These are phyloP conservation scores for Neurospora sp. DNA, from an alignment of 495 filamentous ascomycete genomes.

Conservation along the genomic window DNA sequence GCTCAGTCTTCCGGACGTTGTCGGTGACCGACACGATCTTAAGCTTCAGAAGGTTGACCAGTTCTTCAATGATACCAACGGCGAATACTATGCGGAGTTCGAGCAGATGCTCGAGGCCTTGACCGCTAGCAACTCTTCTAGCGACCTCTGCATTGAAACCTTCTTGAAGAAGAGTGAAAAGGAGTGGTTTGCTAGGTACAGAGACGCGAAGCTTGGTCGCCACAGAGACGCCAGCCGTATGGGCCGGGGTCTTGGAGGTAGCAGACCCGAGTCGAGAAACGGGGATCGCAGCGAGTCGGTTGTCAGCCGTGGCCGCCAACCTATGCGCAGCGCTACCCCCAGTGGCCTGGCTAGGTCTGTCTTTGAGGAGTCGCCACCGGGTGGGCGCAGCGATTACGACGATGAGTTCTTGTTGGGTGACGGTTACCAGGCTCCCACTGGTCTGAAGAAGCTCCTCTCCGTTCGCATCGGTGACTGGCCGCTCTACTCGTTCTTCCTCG, in stretches of 20 bases:
- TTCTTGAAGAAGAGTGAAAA: constrained; percentile 55
- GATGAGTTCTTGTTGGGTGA: constrained; percentile 54
- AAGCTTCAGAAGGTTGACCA: constrained; percentile 55
- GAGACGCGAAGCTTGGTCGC: constrained; percentile 47
- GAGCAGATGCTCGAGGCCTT: constrained; percentile 44
- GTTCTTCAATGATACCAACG: constrained; percentile 56
- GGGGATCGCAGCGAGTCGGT: constrained; percentile 18
- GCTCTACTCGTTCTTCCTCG: constrained; percentile 59
- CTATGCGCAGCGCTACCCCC: constrained; percentile 22
- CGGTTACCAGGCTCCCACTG: constrained; percentile 56
- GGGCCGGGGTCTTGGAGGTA: constrained; percentile 6
- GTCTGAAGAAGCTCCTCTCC: constrained; percentile 44
- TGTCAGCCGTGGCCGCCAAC: constrained; percentile 21
- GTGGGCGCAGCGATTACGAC: constrained; percentile 4
- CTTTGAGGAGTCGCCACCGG: constrained; percentile 21
- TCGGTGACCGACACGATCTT: constrained; percentile 53
- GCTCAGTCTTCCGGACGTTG: constrained; percentile 44
- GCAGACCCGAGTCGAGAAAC: constrained; percentile 16
- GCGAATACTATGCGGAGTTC: constrained; percentile 47
- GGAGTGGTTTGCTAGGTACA: constrained; percentile 51
- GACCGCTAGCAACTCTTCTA: constrained; percentile 43
- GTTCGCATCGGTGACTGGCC: constrained; percentile 54
- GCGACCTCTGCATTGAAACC: constrained; percentile 50
- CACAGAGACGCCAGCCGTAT: constrained; percentile 11
- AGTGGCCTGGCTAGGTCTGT: constrained; percentile 19